Evolutionary conservation across 1,284 basidiomycete species (phyloP), one percentile per base, ranked within the genome.

Genomic region (Singerocomus rubriflavus): DNA sequence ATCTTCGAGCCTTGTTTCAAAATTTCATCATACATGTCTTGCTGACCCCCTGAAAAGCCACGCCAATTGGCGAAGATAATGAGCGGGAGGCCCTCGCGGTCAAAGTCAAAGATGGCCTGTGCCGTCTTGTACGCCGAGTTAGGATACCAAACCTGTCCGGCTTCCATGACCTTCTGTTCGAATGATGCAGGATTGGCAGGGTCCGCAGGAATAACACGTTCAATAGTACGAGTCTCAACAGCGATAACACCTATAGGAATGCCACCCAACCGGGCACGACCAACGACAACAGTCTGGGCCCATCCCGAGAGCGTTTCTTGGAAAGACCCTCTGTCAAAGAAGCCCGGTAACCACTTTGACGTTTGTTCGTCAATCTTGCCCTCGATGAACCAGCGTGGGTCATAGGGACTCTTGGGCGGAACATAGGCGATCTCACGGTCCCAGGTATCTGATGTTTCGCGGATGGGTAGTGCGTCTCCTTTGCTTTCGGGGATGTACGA

Each of bases 41-140:
- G 93, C 72, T 98, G 95, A 64, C 97, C 97, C 59, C 97, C 97
- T 25, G 97, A 99, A 85, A 99, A 99, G 34, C 97, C 97, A 78
- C 97, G 93, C 95, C 97, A 99, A 79, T 99, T 99, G 56, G 97
- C 97, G 64, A 99, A 98, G 71, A 99, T 96, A 71, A 99, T 93
- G 55, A 99, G 80, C 5, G 97, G 97, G 21, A 99, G 79, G 36
- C 92, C 93, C 73, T 99, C 97, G 45, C 94, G 88, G 75, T 96
- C 91, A 76, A 99, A 93, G 76, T 99, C 97, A 71, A 95, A 93
- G 75, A 99, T 99, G 14, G 97, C 95, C 66, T 98, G 97, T 9
- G 96, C 97, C 25, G 97, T 99, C 82, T 99, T 99, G 79, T 98
- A 96, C n/a, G 97, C 95, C 27, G 92, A 96, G 73, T 99, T 99